Percentiles rank a stretch among this genome's conserved stretches.
Conservation (phyloP, 371 early-diverging fungal genomes). For the Mortierella sp. region DNA sequence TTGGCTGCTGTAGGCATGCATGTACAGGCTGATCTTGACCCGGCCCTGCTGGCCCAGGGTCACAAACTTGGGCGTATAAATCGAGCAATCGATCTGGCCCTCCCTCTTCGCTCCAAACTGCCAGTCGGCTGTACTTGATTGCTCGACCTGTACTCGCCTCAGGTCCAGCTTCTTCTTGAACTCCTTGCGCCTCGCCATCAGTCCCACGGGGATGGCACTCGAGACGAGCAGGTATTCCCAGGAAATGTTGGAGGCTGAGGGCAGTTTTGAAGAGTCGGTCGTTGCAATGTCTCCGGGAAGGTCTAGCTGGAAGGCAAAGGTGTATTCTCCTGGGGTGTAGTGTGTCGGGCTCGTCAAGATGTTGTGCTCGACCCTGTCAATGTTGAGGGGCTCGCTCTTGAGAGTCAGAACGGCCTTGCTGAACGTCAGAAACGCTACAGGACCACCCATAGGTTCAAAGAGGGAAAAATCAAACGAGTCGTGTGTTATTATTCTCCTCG, state of each 20-base stretch:
- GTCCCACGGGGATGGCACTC: slow-evolving; percentile 4
- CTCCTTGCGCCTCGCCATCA: slow-evolving; percentile 18
- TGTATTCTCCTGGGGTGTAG: slow-evolving; percentile 20
- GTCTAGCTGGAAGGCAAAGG: slow-evolving; percentile 17
- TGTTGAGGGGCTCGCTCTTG: slow-evolving; percentile 25
- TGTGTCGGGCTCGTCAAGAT: neutral
- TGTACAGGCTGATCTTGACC: neutral
- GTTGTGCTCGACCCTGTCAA: slow-evolving; percentile 10
- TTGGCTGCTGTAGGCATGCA: slow-evolving; percentile 14
- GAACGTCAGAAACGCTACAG: neutral
- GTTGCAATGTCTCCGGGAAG: slow-evolving; percentile 21
- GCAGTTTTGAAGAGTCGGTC: slow-evolving; percentile 12
- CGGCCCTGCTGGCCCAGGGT: slow-evolving; percentile 9
- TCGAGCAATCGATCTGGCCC: slow-evolving; percentile 18
- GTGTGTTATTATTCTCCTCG: no score
- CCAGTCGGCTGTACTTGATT: neutral
- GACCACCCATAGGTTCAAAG: neutral
- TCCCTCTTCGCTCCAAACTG: slow-evolving; percentile 9
- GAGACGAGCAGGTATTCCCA: slow-evolving; percentile 20
- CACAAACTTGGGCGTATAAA: slow-evolving; percentile 15
- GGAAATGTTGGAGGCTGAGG: neutral
- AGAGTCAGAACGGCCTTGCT: neutral
- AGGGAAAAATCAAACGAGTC: neutral
- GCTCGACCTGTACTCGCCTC: slow-evolving; percentile 16
- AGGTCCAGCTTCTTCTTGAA: slow-evolving; percentile 3